These are phyloP conservation scores for Asterophora lycoperdoides DNA, from an alignment of 768 basidiomycete genomes.

Conservation along the genomic window DNA sequence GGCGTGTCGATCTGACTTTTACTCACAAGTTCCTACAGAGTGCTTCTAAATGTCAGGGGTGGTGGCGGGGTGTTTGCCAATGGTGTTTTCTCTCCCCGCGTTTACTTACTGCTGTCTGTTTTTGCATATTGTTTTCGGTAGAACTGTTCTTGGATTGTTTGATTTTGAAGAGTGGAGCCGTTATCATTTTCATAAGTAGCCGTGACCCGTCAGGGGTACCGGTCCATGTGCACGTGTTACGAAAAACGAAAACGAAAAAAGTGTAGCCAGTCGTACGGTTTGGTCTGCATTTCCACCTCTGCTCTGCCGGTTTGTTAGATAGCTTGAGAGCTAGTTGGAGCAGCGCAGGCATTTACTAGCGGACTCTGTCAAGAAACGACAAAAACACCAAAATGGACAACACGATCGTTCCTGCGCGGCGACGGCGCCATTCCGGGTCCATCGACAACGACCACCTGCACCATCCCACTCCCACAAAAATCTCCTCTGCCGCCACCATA, in stretches of 20 bases:
- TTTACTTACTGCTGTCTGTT: no score
- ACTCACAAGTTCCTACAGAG: constrained; percentile 16
- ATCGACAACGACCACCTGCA: constrained; percentile 32
- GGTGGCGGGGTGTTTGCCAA: not conserved
- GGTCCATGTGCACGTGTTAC: constrained; percentile 9
- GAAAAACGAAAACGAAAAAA: no score
- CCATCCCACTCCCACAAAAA: constrained; percentile 19
- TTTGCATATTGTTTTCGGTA: not conserved
- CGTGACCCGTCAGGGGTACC: no score
- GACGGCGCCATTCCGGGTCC: constrained; percentile 63
- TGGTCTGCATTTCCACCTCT: not conserved
- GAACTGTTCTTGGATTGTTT: constrained; percentile 10
- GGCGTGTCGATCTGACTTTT: not conserved
- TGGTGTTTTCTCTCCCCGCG: no score
- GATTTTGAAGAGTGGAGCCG: constrained; percentile 9
- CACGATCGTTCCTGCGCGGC: constrained; percentile 39
- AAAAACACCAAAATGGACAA: constrained; percentile 16
- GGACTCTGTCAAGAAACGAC: not conserved
- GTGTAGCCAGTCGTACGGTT: not conserved
- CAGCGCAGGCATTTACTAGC: not conserved
- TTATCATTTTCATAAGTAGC: no score
- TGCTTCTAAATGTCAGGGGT: constrained; percentile 23
- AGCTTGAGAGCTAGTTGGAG: not conserved
- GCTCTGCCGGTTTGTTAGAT: not conserved
- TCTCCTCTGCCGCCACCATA: constrained; percentile 24